Conservation (phyloP, 208 protist genomes). For the Trypanosoma theileri region DNA sequence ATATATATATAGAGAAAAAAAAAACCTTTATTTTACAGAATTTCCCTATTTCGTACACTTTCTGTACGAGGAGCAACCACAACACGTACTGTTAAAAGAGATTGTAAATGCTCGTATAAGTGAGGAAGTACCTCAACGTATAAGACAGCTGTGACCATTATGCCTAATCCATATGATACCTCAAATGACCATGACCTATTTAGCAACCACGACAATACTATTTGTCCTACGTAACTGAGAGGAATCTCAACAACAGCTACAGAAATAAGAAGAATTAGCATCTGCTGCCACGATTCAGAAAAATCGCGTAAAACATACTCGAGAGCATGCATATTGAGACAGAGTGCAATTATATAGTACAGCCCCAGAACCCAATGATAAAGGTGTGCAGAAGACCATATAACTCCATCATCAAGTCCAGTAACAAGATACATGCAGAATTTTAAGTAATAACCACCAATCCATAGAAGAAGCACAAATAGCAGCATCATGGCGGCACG, state of each 20-base stretch:
- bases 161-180: conserved; percentile 29
- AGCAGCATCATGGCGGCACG: neutral
- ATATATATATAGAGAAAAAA: neutral
- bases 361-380: conserved; percentile 32
- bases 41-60: conserved; percentile 3
- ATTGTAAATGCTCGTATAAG: conserved; percentile 20
- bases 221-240: conserved; percentile 28
- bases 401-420: conserved; percentile 26
- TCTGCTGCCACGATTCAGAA: conserved; percentile 23
- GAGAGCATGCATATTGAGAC: conserved; percentile 19
- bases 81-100: conserved; percentile 18
- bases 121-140: conserved; percentile 25
- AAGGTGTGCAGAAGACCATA: conserved; percentile 25
- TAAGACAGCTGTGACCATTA: conserved; percentile 16
- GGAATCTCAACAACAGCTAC: conserved; percentile 22
- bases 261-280: conserved; percentile 25
- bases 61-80: conserved; percentile 25
- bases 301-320: conserved; percentile 23
- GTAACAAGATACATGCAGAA: conserved; percentile 25
- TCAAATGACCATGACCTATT: conserved; percentile 20
- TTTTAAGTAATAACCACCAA: conserved; percentile 33
- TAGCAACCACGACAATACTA: conserved; percentile 18
- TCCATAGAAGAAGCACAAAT: conserved; percentile 16
- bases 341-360: conserved; percentile 24
- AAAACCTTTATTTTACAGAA: neutral